These are phyloP conservation scores for Dendrothele bispora DNA, from an alignment of 768 basidiomycete species.

Conservation along the genomic window DNA sequence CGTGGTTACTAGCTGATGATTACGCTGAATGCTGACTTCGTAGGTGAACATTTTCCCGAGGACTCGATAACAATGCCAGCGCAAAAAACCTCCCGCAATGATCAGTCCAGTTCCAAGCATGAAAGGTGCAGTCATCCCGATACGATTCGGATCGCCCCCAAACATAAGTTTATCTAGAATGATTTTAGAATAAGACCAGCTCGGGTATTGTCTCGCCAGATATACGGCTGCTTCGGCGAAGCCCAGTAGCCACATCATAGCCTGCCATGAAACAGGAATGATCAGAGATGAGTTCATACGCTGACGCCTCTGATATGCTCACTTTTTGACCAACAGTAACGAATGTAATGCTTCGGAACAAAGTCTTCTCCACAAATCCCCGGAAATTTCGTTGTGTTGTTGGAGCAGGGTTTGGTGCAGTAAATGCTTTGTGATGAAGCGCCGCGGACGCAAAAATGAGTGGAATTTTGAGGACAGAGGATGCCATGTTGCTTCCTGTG, in stretches of 20 bases:
- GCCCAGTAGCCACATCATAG: background rate
- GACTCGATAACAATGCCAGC: slow-evolving; percentile 35
- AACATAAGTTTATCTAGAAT: background rate
- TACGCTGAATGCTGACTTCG: slow-evolving; percentile 32
- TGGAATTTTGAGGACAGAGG: background rate
- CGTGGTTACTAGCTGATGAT: slow-evolving; percentile 35
- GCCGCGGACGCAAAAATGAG: background rate
- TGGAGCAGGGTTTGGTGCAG: background rate
- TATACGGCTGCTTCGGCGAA: background rate
- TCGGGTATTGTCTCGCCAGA: background rate
- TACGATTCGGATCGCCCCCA: background rate
- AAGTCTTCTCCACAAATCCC: background rate
- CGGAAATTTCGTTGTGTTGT: background rate
- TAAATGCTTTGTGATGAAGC: slow-evolving; percentile 2
- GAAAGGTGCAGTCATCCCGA: slow-evolving; percentile 24
- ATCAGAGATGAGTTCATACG: no score
- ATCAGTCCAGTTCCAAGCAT: slow-evolving; percentile 25
- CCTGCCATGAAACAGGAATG: no score
- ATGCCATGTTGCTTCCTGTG: background rate
- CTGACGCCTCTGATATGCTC: background rate
- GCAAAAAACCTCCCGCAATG: slow-evolving; percentile 28
- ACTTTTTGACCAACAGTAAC: slow-evolving; percentile 1
- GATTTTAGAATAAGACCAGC: background rate
- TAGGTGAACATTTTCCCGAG: slow-evolving; percentile 41
- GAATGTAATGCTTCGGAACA: background rate